Base-by-base conservation (phyloP, 768 basidiomycete genomes). In the Lactarius hengduanensis region DNA sequence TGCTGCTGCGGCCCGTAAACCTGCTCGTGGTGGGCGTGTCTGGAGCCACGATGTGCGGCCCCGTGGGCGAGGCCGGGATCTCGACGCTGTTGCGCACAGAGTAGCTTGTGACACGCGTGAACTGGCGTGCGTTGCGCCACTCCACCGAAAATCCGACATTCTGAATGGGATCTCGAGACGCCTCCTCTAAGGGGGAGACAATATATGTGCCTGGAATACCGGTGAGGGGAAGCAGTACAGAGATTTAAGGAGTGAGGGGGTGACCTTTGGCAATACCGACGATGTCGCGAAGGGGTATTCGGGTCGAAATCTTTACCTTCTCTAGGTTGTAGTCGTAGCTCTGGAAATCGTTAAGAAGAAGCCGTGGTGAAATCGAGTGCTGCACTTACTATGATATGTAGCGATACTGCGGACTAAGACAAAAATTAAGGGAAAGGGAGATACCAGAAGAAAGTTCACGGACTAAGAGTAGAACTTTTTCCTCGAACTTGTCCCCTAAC, bases 311-410 rank as follows among this genome's bases (percentile, higher is more conserved):
- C 74, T 92, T 90, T 59, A 98, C 93, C 76, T 98, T 95, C 74
- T 92, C 92, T 63, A 96, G 84, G 74, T 84, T 84, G 84, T 95
- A 96, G 77, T 97, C 95, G 73, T 94, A 97, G 71, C 91, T 94
- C 93, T 95, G 72, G 32, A 38, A 28, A 45, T 1, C 11, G 13
- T 26, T 26, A 11, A 53, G 30, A n/a, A 40, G 34, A 5, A 61
- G n/a, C 28, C 22, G 43, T 20, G 22, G 34, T 16, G 22, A 41
- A 18, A 43, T 26, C n/a, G 20, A 30, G 26, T 28, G 47, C n/a
- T 26, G 22, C 54, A 36, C 90, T 75, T 78, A 92, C 92, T 71
- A 93, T 83, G 66, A 94, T 84, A 74, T 94, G 94, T 11, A 94
- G 74, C 34, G 91, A 92, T 47, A 72, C 72, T 8, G 66, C 72